phyloP scores from a whole-genome alignment of 176 grass and related monocot genomes.

The Themeda triandra region DNA sequence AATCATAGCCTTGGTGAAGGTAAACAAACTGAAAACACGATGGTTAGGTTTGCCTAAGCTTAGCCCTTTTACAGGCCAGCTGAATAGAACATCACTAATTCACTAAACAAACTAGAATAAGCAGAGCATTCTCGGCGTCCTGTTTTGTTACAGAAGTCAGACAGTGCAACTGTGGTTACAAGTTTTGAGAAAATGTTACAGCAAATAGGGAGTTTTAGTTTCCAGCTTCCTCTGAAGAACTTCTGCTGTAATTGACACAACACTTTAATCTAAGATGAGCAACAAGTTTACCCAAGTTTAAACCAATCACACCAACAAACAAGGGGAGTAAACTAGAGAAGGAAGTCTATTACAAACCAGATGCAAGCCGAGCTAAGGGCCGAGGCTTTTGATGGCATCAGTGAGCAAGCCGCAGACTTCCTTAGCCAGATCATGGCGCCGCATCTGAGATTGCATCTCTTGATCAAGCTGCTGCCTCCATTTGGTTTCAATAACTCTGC shows the following conservation, averaged over 20 bases:
- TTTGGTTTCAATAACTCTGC: conserved; percentile 40
- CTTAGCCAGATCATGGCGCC: conserved; percentile 62
- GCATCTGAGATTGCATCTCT: conserved; percentile 51
- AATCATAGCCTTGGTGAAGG: background rate
- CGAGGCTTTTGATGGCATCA: conserved; percentile 44
- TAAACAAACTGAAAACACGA: conserved; percentile 17
- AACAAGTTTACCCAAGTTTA: background rate
- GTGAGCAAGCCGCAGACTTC: conserved; percentile 61
- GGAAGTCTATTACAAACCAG: background rate
- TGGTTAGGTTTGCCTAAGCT: background rate
- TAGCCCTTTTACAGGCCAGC: background rate
- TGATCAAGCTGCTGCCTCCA: conserved; percentile 67
- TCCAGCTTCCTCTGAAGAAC: background rate
- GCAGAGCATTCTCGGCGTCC: background rate
- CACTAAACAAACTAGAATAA: background rate
- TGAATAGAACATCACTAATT: background rate
- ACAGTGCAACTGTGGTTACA: background rate
- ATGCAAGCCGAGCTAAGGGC: conserved; percentile 32
- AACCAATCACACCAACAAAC: background rate
- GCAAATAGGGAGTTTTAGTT: background rate
- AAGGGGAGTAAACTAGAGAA: background rate
- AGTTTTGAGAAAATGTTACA: background rate
- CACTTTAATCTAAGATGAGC: conserved; percentile 5
- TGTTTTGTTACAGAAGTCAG: conserved; percentile 10
- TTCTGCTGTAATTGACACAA: conserved; percentile 2